Base-by-base conservation (phyloP, 2,329 filamentous ascomycete species). In the Ophiocordyceps camponoti-floridani region DNA sequence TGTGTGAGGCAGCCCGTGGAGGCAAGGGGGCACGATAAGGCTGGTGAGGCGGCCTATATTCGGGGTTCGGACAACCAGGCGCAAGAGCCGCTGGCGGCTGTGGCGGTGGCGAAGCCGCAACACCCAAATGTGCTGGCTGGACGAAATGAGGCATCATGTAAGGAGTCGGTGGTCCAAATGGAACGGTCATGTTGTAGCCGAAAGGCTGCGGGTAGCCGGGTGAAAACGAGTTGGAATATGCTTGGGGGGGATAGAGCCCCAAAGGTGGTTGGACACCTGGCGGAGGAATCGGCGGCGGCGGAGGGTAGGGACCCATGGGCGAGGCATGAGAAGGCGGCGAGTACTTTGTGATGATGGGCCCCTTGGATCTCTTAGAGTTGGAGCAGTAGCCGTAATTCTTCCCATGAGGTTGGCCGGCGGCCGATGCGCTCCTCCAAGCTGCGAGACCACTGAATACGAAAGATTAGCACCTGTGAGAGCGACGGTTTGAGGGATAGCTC, bases 271-370 rank as follows among this genome's bases (percentile, higher is more conserved):
- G 52, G 44, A 55, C 53, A 26, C 48, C 48, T 31, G 55, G 53
- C 42, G 54, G 54, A 9, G n/a, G 35, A 16, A 16, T 10, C 16
- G 35, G 35, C 16, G 33, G 33, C 14, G 56, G 53, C 46, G 23
- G 23, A 23, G 53, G 49, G 27, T 47, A 47, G 28, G 47, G 43
- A 38, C 41, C 43, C 41, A 50, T 45, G 11, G 28, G 43, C 46
- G 49, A 42, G 44, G 44, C 42, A 45, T 30, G 43, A 40, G 46
- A 44, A 43, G 57, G 61, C 41, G 57, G 61, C 9, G 54, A 50
- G 44, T 62, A 62, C 51, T 61, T 62, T 41, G 59, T 62, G 48
- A 56, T 61, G 45, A 57, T 58, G 37, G 57, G 56, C 3, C 55
- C 60, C 45, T 55, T 63, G 30, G 50, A 52, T 44, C 56, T 61